Conservation (phyloP, 352 stramenopile genomes). For the Globisporangium nagaii region DNA sequence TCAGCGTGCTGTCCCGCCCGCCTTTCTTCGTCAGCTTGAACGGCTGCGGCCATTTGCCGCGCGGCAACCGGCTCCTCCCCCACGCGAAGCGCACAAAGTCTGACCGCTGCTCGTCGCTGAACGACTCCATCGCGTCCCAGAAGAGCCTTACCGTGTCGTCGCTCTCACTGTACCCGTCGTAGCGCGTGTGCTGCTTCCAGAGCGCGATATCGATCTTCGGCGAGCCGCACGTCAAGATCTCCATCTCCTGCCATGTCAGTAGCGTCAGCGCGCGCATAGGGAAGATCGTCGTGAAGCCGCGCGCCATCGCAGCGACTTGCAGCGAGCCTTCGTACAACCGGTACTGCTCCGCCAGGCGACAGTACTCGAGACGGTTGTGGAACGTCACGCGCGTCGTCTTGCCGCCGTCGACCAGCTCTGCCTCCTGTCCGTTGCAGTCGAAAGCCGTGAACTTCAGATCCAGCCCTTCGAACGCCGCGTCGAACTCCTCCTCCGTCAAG, state of each 20-base stretch:
- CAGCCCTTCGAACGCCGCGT: slow-evolving; percentile 67
- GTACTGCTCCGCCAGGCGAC: slow-evolving; percentile 65
- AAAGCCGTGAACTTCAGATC: slow-evolving; percentile 80
- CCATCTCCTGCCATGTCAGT: slow-evolving; percentile 88
- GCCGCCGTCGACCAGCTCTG: slow-evolving; percentile 79
- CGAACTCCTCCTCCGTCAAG: slow-evolving; percentile 71
- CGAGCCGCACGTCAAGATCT: slow-evolving; percentile 88
- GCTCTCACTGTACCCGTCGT: slow-evolving; percentile 85
- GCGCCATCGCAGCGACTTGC: slow-evolving; percentile 71
- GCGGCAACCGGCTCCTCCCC: slow-evolving; percentile 89
- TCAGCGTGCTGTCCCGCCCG: slow-evolving; percentile 70
- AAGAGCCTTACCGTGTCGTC: slow-evolving; percentile 85
- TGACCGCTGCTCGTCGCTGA: slow-evolving; percentile 84
- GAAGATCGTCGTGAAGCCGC: slow-evolving; percentile 81
- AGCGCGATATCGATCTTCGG: slow-evolving; percentile 89
- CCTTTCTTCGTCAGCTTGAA: slow-evolving; percentile 92
- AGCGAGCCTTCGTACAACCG: slow-evolving; percentile 71
- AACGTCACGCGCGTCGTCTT: slow-evolving; percentile 67
- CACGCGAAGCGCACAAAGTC: slow-evolving; percentile 94
- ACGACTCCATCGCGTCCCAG: slow-evolving; percentile 85
- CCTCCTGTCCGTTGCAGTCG: slow-evolving; percentile 76
- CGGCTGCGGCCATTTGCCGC: slow-evolving; percentile 81
- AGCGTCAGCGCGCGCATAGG: slow-evolving; percentile 84
- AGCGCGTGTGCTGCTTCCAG: slow-evolving; percentile 81
- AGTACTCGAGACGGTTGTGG: slow-evolving; percentile 84